Percentiles rank a stretch among this genome's conserved stretches.
Conservation (phyloP, 768 basidiomycete species). For the Sarcodon aspratus region DNA sequence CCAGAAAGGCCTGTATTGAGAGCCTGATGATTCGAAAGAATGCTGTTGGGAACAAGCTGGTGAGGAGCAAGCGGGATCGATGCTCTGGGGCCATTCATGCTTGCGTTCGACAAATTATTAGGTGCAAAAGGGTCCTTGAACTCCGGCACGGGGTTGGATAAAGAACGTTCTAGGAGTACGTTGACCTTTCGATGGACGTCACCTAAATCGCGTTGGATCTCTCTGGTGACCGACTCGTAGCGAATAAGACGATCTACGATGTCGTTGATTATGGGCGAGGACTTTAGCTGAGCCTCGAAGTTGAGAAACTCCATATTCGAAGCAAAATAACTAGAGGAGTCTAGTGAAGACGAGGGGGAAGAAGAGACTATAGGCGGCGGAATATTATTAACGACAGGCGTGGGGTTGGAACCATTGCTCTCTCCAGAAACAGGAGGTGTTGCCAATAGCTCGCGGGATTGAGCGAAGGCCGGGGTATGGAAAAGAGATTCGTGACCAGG, state of each 20-base stretch:
- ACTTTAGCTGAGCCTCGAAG: conserved; percentile 66
- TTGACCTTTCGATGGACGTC: conserved; percentile 74
- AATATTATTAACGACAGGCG: conserved; percentile 25
- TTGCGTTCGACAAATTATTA: conserved; percentile 14
- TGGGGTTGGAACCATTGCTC: conserved; percentile 20
- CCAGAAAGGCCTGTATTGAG: conserved; percentile 23
- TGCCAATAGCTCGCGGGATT: conserved; percentile 25
- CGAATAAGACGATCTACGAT: conserved; percentile 64
- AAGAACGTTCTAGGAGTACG: conserved; percentile 57
- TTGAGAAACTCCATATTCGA: conserved; percentile 33
- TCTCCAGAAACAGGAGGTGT: conserved; percentile 36
- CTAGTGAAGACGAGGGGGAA: conserved; percentile 71
- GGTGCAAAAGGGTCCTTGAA: conserved; percentile 76
- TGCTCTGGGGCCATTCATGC: conserved; percentile 37
- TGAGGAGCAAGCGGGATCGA: conserved; percentile 31
- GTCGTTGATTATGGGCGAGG: conserved; percentile 67
- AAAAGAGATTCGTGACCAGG: conserved; percentile 18
- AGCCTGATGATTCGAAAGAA: conserved; percentile 57
- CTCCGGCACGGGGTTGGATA: conserved; percentile 40
- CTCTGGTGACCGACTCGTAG: conserved; percentile 56
- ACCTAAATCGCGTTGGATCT: conserved; percentile 63
- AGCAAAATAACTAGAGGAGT: conserved; percentile 57
- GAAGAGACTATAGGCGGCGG: conserved; percentile 40
- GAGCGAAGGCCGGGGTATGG: conserved; percentile 26
- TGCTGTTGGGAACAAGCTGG: conserved; percentile 25